Evolutionary conservation across 1,284 basidiomycete genomes (phyloP).

Genomic region (Gastroboletus turbinatus): DNA sequence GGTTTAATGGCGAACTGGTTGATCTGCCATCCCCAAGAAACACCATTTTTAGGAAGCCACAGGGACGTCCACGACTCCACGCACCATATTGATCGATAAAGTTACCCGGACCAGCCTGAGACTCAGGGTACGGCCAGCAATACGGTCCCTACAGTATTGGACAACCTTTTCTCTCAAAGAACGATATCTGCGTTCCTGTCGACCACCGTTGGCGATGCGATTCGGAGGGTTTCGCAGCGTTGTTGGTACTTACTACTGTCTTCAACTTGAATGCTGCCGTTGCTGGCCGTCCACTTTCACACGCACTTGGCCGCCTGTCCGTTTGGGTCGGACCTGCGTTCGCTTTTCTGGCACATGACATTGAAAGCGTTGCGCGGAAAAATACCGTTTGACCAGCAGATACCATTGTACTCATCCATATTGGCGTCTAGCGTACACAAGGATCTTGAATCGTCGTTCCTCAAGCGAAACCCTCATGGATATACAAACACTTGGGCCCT

Average conservation of each 20-base stretch:
- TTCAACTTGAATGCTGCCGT: conserved; percentile 4
- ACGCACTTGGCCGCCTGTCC: not conserved
- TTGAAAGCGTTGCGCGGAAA: conserved; percentile 7
- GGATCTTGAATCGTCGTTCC: not conserved
- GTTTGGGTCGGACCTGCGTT: conserved; percentile 2
- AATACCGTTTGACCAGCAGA: conserved; percentile 9
- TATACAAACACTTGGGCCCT: too few relatives aligned
- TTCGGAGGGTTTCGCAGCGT: conserved; percentile 10
- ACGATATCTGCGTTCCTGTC: too few relatives aligned
- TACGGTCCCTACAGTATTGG: too few relatives aligned
- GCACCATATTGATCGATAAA: too few relatives aligned
- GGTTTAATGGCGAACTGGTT: too few relatives aligned
- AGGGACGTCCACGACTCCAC: too few relatives aligned
- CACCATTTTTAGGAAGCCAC: too few relatives aligned
- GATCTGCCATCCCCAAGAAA: too few relatives aligned
- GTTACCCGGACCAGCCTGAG: too few relatives aligned
- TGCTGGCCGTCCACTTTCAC: conserved; percentile 5
- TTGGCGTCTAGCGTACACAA: not conserved
- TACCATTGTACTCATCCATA: conserved; percentile 1
- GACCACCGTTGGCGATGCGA: conserved; percentile 7
- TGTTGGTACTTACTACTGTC: not conserved
- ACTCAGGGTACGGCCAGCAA: too few relatives aligned
- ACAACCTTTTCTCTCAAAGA: too few relatives aligned
- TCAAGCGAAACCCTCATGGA: too few relatives aligned
- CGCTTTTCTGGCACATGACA: not conserved